phyloP scores from a whole-genome alignment of 352 stramenopile species.

The Globisporangium emineosum region DNA sequence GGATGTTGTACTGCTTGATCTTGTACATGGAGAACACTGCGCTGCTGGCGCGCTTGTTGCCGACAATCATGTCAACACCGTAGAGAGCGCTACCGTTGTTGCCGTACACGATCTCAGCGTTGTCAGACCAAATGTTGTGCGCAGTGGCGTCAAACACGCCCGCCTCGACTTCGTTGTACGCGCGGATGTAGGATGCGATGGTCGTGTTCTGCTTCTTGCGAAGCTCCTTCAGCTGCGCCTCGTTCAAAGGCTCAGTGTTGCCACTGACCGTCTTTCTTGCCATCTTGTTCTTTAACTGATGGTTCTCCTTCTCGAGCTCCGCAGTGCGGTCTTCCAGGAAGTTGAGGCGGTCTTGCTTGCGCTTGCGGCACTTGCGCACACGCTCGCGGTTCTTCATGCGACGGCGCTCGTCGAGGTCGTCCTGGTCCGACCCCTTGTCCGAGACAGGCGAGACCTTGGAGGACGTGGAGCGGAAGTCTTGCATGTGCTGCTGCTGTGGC shows the following conservation, averaged over 20 bases:
- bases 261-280: conserved; percentile 41
- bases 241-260: conserved; percentile 44
- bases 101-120: conserved; percentile 71
- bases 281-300: conserved; percentile 70
- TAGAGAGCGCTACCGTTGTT: conserved; percentile 37
- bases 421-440: conserved; percentile 63
- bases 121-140: conserved; percentile 51
- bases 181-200: conserved; percentile 61
- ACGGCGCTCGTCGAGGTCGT: conserved; percentile 80
- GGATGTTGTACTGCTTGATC: conserved; percentile 79
- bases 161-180: conserved; percentile 62
- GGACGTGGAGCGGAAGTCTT: conserved; percentile 15
- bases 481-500: conserved; percentile 27
- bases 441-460: conserved; percentile 63
- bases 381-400: conserved; percentile 89
- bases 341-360: conserved; percentile 86
- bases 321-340: conserved; percentile 82
- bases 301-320: conserved; percentile 84
- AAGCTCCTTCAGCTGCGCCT: conserved; percentile 67
- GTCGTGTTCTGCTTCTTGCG: conserved; percentile 83
- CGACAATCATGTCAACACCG: conserved; percentile 57
- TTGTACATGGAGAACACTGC: conserved; percentile 75
- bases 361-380: conserved; percentile 87
- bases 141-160: conserved; percentile 54
- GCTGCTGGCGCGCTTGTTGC: conserved; percentile 54